Conservation (phyloP, 345 rosid species). For the Arabidopsis arenosa region DNA sequence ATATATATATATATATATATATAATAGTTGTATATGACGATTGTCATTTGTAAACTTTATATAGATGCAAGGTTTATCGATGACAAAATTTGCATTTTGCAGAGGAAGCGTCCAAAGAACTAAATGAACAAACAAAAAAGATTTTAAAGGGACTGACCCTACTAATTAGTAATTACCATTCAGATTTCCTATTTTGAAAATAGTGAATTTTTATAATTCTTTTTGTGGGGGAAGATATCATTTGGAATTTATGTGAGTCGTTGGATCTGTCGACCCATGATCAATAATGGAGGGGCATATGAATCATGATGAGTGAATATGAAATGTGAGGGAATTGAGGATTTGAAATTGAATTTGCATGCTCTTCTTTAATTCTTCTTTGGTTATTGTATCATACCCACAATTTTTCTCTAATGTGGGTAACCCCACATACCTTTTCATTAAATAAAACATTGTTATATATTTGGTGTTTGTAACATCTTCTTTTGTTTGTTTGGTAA, state of each 20-base stretch:
- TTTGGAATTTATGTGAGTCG: conserved; percentile 28
- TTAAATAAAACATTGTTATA: background rate
- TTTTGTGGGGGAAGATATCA: conserved; percentile 11
- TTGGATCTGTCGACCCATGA: conserved; percentile 35
- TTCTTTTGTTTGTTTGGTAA: background rate
- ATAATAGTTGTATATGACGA: no score
- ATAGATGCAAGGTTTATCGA: no score
- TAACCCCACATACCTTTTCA: conserved; percentile 4
- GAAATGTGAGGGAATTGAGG: conserved; percentile 22
- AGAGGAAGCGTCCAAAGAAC: background rate
- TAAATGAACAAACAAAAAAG: background rate
- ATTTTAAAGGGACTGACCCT: background rate
- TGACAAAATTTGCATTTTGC: no score
- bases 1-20: no score
- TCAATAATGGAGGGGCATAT: conserved; percentile 29
- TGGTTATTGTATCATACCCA: conserved; percentile 16
- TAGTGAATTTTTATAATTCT: background rate
- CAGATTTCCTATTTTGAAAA: background rate
- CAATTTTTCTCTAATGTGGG: conserved; percentile 25
- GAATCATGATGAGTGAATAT: conserved; percentile 25
- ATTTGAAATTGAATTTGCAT: conserved; percentile 25
- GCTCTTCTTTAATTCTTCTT: conserved; percentile 19
- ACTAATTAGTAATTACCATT: background rate
- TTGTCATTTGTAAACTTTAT: no score
- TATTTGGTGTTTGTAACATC: no score